Conservation (phyloP, 2,329 filamentous ascomycete species). For the Septoria petroselini region DNA sequence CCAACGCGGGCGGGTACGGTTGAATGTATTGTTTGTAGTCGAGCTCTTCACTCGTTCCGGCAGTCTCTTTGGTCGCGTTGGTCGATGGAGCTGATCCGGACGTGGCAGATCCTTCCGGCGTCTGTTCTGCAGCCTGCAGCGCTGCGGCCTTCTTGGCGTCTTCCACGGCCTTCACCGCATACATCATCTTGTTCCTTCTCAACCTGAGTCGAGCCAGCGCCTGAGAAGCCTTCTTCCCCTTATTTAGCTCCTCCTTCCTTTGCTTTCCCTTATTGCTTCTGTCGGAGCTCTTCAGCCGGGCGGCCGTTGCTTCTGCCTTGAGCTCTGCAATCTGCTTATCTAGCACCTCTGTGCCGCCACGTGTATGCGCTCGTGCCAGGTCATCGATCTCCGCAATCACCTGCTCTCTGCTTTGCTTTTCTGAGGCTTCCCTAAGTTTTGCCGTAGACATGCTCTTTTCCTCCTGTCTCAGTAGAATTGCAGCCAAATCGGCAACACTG, state of each 20-base stretch:
- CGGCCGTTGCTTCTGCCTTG: constrained; percentile 10
- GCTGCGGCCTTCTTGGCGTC: constrained; percentile 13
- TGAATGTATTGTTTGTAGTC: constrained; percentile 21
- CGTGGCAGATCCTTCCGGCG: not conserved
- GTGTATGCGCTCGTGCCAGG: constrained; percentile 20
- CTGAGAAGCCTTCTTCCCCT: not conserved
- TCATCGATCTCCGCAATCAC: constrained; percentile 26
- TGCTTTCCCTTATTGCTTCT: constrained; percentile 9
- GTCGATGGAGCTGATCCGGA: too few relatives aligned
- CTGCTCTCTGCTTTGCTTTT: constrained; percentile 13
- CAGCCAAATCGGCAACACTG: constrained; percentile 58
- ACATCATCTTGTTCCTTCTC: constrained; percentile 23
- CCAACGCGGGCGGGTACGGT: constrained; percentile 24
- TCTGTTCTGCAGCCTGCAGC: not conserved
- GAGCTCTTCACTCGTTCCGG: not conserved
- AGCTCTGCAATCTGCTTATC: constrained; percentile 18
- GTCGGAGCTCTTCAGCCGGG: constrained; percentile 4
- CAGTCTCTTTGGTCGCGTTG: not conserved
- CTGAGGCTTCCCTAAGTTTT: constrained; percentile 21
- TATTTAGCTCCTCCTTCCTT: constrained; percentile 7
- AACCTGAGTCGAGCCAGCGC: constrained; percentile 1
- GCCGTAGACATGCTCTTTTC: constrained; percentile 33
- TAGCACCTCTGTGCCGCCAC: constrained; percentile 24
- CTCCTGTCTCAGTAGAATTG: constrained; percentile 53
- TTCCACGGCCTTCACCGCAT: constrained; percentile 20